Evolutionary conservation across 2,329 filamentous ascomycete species (phyloP).

Genomic region (Penicillium hordei): DNA sequence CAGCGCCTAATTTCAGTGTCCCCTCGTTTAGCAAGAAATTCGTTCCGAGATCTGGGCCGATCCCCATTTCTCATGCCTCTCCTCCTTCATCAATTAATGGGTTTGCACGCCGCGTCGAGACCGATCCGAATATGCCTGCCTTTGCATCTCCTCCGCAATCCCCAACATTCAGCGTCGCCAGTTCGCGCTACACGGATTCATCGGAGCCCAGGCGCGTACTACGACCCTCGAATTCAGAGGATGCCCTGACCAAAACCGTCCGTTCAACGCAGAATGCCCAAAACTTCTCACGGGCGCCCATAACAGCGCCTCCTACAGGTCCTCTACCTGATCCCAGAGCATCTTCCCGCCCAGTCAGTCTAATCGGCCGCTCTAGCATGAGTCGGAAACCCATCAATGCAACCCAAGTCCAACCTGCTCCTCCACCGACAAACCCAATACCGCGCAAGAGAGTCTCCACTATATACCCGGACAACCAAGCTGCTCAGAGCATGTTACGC

Average conservation of each 20-base stretch:
- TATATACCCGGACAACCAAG: constrained; percentile 11
- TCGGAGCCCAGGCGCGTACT: constrained; percentile 27
- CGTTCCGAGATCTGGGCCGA: constrained; percentile 21
- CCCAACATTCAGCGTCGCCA: constrained; percentile 29
- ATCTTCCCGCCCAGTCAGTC: constrained; percentile 24
- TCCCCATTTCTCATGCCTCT: constrained; percentile 14
- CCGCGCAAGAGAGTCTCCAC: constrained; percentile 19
- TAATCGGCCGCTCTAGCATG: constrained; percentile 18
- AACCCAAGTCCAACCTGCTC: constrained; percentile 1
- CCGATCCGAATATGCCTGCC: constrained; percentile 21
- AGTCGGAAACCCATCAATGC: constrained; percentile 13
- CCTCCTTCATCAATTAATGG: constrained; percentile 17
- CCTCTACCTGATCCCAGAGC: constrained; percentile 13
- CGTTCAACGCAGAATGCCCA: constrained; percentile 14
- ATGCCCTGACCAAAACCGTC: constrained; percentile 24
- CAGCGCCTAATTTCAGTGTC: constrained; percentile 45
- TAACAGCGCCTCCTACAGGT: constrained; percentile 9
- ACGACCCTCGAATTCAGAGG: constrained; percentile 33
- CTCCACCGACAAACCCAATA: constrained; percentile 12
- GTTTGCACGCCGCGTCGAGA: constrained; percentile 15
- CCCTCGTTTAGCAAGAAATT: constrained; percentile 44
- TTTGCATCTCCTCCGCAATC: constrained; percentile 37
- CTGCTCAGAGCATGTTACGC: constrained; percentile 21
- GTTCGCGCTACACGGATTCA: constrained; percentile 22
- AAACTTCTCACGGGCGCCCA: constrained; percentile 21